A percentile compares a stretch with the other conserved stretches of the same genome.
Evolutionary conservation across 2,329 filamentous ascomycete genomes (phyloP).

Genomic region (Onygenales sp.): DNA sequence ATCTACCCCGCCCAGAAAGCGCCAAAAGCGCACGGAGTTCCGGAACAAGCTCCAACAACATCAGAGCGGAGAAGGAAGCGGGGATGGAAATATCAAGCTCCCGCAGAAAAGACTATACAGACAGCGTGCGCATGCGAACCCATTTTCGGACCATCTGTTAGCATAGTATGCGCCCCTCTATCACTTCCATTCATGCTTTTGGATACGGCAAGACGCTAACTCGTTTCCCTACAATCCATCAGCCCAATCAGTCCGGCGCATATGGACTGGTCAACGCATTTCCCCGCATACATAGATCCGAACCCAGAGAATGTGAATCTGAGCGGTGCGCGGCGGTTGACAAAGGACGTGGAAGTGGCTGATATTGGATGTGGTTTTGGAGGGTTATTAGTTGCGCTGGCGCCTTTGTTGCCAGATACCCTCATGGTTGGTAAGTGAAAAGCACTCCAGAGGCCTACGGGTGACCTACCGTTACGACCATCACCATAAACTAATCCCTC

Average conservation of each 20-base stretch:
- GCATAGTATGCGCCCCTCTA: slow-evolving; percentile 57
- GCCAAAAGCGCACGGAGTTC: slow-evolving; percentile 58
- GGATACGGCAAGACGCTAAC: slow-evolving; percentile 6
- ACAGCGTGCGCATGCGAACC: slow-evolving; percentile 93
- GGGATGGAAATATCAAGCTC: slow-evolving; percentile 31
- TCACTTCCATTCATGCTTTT: not conserved
- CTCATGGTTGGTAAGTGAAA: slow-evolving; percentile 62
- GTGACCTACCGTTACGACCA: too few species aligned
- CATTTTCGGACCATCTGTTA: slow-evolving; percentile 88
- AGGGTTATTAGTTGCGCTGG: slow-evolving; percentile 76
- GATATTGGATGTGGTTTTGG: slow-evolving; percentile 98
- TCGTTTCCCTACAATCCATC: slow-evolving; percentile 8
- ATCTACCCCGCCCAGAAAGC: slow-evolving; percentile 35
- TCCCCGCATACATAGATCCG: slow-evolving; percentile 57
- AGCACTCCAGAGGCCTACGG: too few species aligned
- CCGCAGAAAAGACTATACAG: slow-evolving; percentile 95
- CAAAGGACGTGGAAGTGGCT: slow-evolving; percentile 74
- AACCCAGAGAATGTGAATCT: slow-evolving; percentile 24
- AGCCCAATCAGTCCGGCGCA: slow-evolving; percentile 69
- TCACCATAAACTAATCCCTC: not conserved
- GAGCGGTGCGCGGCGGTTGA: slow-evolving; percentile 34
- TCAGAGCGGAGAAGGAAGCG: slow-evolving; percentile 11
- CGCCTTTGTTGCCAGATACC: slow-evolving; percentile 69
- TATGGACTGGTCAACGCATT: slow-evolving; percentile 89
- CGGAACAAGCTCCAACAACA: slow-evolving; percentile 35